Percentiles rank a stretch among this genome's conserved stretches.
phyloP scores from a whole-genome alignment of 2,329 filamentous ascomycete genomes.

The Fusarium redolens region DNA sequence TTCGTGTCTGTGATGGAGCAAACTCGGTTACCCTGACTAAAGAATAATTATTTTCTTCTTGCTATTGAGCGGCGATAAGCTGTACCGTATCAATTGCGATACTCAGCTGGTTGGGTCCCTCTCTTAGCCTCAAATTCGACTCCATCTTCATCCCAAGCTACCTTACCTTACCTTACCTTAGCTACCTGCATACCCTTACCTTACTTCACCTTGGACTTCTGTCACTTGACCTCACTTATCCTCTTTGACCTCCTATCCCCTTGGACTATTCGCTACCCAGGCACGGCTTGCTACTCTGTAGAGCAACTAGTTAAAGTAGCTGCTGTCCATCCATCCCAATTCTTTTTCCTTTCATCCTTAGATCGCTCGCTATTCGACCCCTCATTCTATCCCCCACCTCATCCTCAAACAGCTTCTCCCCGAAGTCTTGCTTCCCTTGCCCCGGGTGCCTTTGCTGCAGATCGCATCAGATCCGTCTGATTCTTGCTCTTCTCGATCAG shows the following conservation, averaged over 20 bases:
- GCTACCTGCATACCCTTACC: slow-evolving; percentile 11
- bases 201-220: slow-evolving; percentile 21
- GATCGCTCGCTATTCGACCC: slow-evolving; percentile 24
- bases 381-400: slow-evolving; percentile 32
- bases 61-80: not conserved
- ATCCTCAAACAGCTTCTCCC: slow-evolving; percentile 31
- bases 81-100: slow-evolving; percentile 1
- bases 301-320: slow-evolving; percentile 10
- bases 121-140: not conserved
- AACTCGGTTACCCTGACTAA: slow-evolving; percentile 9
- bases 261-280: slow-evolving; percentile 4
- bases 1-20: slow-evolving; percentile 17
- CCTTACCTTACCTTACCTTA: slow-evolving; percentile 3
- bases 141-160: slow-evolving; percentile 14
- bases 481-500: slow-evolving; percentile 5
- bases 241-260: slow-evolving; percentile 9
- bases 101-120: slow-evolving; percentile 9
- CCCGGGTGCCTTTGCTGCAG: slow-evolving; percentile 33
- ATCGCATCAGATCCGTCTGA: slow-evolving; percentile 28
- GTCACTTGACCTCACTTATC: slow-evolving; percentile 23
- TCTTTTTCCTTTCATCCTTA: slow-evolving; percentile 22
- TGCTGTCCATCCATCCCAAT: slow-evolving; percentile 19
- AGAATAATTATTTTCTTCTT: not conserved
- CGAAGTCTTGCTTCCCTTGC: slow-evolving; percentile 40
- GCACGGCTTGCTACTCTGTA: slow-evolving; percentile 13